Base-by-base conservation (phyloP, 257 asterid species). In the Apocynum venetum region DNA sequence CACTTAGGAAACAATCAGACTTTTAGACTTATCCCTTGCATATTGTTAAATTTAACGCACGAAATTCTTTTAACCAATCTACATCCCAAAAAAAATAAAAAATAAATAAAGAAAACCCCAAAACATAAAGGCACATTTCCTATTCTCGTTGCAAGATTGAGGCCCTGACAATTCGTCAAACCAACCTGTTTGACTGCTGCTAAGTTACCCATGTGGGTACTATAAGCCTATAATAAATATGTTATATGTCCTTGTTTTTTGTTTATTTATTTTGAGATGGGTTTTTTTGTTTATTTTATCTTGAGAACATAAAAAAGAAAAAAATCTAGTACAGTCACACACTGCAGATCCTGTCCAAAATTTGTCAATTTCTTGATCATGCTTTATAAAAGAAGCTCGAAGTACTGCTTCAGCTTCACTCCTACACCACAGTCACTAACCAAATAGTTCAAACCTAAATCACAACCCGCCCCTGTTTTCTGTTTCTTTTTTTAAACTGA, bases 311-410 rank as follows among this genome's bases (percentile, higher is more conserved):
- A 51, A 6, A 49, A 49, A 71, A 55, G 20, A 2, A 20, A 25
- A 55, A 71, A 49, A 71, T 31, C 61, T n/a, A 2, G 25, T n/a
- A 63, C 69, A 35, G 44, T 35, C 1, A 10, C 41, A 35, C 20
- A 63, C 20, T 15, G 4, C 47, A 52, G 67, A 38, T 41, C 2
- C 11, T 19, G n/a, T 78, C 72, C 52, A 71, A 20, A 57, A 47
- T 12, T 41, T 71, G 40, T 41, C 67, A 52, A 40, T 52, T 76
- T 67, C 46, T 61, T 14, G 12, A 31, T 43, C 44, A n/a, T 65
- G 17, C 67, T 72, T 51, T 78, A 61, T 78, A 78, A 71, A 73
- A 71, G 77, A 47, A 14, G 52, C 40, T 38, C 46, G 20, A 19
- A 35, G n/a, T 4, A 14, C 7, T 14, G 17, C 5, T 41, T 36